Base-by-base conservation (phyloP, 768 basidiomycete species). In the Daedalea quercina region DNA sequence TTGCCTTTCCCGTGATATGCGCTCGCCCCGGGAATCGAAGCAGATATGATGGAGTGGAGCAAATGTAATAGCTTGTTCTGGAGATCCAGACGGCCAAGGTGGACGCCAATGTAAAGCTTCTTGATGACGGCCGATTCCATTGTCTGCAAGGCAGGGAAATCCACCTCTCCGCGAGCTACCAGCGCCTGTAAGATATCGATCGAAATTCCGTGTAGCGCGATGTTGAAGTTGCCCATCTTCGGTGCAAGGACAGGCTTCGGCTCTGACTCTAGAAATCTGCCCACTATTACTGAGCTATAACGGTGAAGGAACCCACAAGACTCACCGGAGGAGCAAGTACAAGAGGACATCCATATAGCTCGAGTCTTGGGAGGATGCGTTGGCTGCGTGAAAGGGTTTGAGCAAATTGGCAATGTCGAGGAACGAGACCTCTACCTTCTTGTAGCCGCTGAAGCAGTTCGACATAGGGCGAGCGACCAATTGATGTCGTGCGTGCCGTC, bases 21-120 rank as follows among this genome's bases (percentile, higher is more conserved):
- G 24, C 67, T 74, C 3, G 73, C 61, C 22, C 63, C 62, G 24
- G 73, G 56, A 1, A 73, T 77, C 3, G 82, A 81, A 1, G 82
- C 81, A 2, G 87, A 85, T 40, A 94, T 82, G 28, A 93, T 71
- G 0, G 90, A 86, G 63, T 97, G 94, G 0, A 98, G 78, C 12
- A 95, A 80, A 63, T 94, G 92, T 3, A 98, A 78, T 46, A 95
- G 78, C 65, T 94, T 95, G 75, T 90, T 94, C 72, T 98, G 96
- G 13, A 94, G 74, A 61, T 95, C 89, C 37, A 93, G 78, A 33
- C 84, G 77, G 35, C 69, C 71, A 20, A 73, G 70, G 63, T 94
- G 88, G 28, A 96, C 73, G 44, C 77, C 84, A 45, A 79, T 73
- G 65, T 81, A 93, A 1, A 95, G 76, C 65, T 90, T 91, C 44